phyloP scores from a whole-genome alignment of 108 stramenopile genomes.

The Skeletonema tropicum region DNA sequence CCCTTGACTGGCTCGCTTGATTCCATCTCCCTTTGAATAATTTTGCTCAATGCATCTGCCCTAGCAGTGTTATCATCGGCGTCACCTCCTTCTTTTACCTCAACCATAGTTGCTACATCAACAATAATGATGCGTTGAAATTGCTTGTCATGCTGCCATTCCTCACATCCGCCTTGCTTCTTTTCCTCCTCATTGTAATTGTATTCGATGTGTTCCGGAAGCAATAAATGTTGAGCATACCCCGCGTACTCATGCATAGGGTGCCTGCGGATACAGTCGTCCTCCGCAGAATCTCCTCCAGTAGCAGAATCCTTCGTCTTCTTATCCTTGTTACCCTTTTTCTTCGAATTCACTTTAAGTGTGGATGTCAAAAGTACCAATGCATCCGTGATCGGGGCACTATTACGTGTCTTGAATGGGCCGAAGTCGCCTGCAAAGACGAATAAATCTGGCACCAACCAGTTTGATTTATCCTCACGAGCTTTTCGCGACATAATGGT shows the following conservation, averaged over 20 bases:
- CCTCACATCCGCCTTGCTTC: neutral
- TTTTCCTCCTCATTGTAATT: neutral
- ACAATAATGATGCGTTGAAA: conserved; percentile 40
- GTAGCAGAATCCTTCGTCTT: neutral
- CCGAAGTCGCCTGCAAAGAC: conserved; percentile 50
- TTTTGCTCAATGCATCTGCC: neutral
- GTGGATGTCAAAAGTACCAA: conserved; percentile 31
- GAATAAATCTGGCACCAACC: conserved; percentile 38
- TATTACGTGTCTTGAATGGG: conserved; percentile 30
- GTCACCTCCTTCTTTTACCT: conserved; percentile 11
- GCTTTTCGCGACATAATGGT: conserved; percentile 57
- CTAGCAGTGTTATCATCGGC: conserved; percentile 1
- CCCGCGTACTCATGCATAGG: conserved; percentile 43
- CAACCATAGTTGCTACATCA: conserved; percentile 46
- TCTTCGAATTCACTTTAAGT: neutral
- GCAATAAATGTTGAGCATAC: conserved; percentile 32
- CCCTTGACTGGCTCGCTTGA: conserved; percentile 32
- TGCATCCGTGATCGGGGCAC: conserved; percentile 33
- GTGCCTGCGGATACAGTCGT: conserved; percentile 14
- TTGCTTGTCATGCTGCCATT: neutral
- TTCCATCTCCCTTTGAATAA: conserved; percentile 35
- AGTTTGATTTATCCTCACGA: conserved; percentile 43
- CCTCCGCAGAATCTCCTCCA: neutral
- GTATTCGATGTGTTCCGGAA: neutral
- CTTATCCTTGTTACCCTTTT: neutral